Percentiles rank a stretch among this genome's conserved stretches.
Evolutionary conservation across 2,329 filamentous ascomycete species (phyloP).

Genomic region (Phaeosphaeriaceae sp.): DNA sequence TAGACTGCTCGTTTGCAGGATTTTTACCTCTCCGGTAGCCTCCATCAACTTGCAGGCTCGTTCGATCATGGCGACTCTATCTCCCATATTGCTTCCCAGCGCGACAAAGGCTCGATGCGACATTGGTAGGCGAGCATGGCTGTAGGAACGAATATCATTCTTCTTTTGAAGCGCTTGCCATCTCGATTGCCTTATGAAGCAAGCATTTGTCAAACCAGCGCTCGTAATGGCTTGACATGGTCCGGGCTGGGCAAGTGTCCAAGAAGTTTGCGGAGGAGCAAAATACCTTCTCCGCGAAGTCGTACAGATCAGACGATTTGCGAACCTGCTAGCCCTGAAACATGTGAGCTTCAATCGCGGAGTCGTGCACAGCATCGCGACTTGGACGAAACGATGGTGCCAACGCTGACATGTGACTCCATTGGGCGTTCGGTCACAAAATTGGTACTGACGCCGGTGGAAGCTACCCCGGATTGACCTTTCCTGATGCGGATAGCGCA

Average conservation of each 20-base stretch:
- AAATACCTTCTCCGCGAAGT: not conserved
- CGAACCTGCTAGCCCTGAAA: not conserved
- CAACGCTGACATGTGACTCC: slow-evolving; percentile 24
- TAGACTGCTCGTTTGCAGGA: slow-evolving; percentile 82
- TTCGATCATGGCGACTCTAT: slow-evolving; percentile 86
- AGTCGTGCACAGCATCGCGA: slow-evolving; percentile 10
- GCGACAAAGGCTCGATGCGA: slow-evolving; percentile 75
- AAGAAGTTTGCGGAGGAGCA: not conserved
- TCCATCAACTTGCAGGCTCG: slow-evolving; percentile 82
- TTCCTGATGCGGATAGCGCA: slow-evolving; percentile 14
- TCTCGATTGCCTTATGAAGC: not conserved
- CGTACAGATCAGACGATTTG: not conserved
- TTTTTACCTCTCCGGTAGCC: slow-evolving; percentile 68
- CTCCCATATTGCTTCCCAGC: slow-evolving; percentile 89
- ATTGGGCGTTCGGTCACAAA: slow-evolving; percentile 16
- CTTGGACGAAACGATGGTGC: not conserved
- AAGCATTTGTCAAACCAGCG: not conserved
- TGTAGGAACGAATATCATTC: slow-evolving; percentile 17
- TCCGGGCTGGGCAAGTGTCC: not conserved
- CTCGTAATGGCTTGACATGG: not conserved
- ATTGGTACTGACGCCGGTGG: slow-evolving; percentile 11
- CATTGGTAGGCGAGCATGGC: slow-evolving; percentile 11
- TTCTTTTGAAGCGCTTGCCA: not conserved
- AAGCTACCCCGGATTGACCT: slow-evolving; percentile 22
- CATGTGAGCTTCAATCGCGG: not conserved